Evolutionary conservation across 768 basidiomycete species (phyloP), one percentile per base, ranked within the genome.

Genomic region (Tephrocybe sp.): DNA sequence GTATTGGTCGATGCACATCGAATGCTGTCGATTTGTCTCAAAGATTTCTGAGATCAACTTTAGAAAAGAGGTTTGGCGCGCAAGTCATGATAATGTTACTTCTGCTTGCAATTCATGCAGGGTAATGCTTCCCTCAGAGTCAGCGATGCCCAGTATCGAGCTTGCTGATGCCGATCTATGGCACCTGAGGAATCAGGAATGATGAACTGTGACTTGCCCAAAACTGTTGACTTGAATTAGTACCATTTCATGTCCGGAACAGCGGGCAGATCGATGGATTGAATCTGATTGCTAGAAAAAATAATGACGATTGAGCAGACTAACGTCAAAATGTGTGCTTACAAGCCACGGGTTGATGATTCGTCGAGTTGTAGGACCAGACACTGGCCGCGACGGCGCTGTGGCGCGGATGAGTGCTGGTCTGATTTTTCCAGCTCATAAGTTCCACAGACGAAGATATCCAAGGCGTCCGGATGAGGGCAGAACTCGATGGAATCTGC

Each of bases 171-270:
- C 47, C 9, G 69, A 68, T 63, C 73, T 70, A 66, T 86, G 84
- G 59, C 83, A 86, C 88, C 86, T 88, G 57, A 44, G 45, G 18
- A n/a, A 20, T 21, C 25, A 32, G 11, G 33, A 4, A 2, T 40
- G 9, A 24, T 14, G 14, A 12, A n/a, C 8, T 20, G 3, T 39
- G n/a, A 39, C 3, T 6, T 20, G 18, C 6, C n/a, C 3, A 7
- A 39, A 39, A 39, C 38, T 5, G 36, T 28, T 20, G 23, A 39
- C n/a, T n/a, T 15, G 18, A 34, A 25, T n/a, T 30, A 54, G 58
- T 62, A 94, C 97, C 97, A 99, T 77, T 98, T 98, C 80, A 93
- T 84, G 66, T 99, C 97, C 21, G 88, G 77, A 24, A 99, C 79
- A 7, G 93, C 97, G 2, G 93, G 86, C 15, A 89, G 67, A 48